A percentile compares a stretch with the other conserved stretches of the same genome.
Conservation (phyloP, 768 basidiomycete species). For the Suillus lakei region DNA sequence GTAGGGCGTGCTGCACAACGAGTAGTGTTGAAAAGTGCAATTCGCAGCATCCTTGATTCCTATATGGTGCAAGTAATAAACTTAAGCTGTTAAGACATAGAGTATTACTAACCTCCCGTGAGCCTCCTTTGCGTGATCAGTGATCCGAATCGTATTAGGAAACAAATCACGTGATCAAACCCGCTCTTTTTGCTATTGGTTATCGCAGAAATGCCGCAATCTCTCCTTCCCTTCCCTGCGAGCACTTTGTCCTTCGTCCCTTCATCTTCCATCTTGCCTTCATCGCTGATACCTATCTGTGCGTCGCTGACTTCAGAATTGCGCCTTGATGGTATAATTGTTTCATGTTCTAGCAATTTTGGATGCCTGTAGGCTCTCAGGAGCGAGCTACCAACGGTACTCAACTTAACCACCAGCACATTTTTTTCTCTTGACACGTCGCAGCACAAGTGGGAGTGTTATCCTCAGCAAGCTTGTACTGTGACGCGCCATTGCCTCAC, state of each 20-base stretch:
- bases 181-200: slow-evolving; percentile 38
- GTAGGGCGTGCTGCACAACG: slow-evolving; percentile 18
- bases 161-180: slow-evolving; percentile 18
- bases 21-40: slow-evolving; percentile 16
- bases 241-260: not conserved
- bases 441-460: slow-evolving; percentile 47
- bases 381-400: not conserved
- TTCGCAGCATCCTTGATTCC: slow-evolving; percentile 28
- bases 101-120: not conserved
- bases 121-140: slow-evolving; percentile 15
- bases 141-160: not conserved
- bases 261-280: not conserved
- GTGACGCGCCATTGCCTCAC: slow-evolving; percentile 17
- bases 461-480: slow-evolving; percentile 49
- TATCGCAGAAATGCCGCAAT: slow-evolving; percentile 47
- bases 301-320: not conserved
- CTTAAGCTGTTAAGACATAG: not conserved
- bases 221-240: not conserved
- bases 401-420: not conserved
- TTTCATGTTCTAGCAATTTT: not conserved
- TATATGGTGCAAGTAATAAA: not conserved
- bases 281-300: not conserved
- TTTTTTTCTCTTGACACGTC: slow-evolving; percentile 14
- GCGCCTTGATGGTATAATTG: not conserved
- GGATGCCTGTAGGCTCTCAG: not conserved